Percentiles rank a stretch among this genome's conserved stretches.
Conservation (phyloP, 1,139 yeast genomes). For the Blastobotrys ciferrii region DNA sequence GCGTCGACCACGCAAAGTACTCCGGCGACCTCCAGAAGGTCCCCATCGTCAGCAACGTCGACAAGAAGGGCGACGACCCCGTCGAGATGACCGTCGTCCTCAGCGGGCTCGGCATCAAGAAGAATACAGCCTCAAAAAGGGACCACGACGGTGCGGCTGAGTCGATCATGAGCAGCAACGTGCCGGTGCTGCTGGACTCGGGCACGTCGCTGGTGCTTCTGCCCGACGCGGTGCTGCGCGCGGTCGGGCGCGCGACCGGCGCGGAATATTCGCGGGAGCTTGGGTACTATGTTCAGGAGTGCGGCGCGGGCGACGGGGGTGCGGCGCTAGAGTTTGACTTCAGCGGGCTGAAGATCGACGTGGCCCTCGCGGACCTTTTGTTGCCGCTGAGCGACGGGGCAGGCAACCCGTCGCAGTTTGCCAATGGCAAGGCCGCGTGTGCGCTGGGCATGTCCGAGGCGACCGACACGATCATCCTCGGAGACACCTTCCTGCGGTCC, state of each 20-base stretch:
- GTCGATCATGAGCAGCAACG: slow-evolving; percentile 14
- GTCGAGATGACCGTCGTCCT: slow-evolving; percentile 26
- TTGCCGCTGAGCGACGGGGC: slow-evolving; percentile 21
- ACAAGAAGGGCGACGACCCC: slow-evolving; percentile 18
- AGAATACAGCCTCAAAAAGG: too few species aligned
- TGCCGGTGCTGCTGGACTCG: slow-evolving; percentile 33
- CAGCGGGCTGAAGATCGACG: slow-evolving; percentile 32
- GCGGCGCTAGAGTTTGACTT: slow-evolving; percentile 30
- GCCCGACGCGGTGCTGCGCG: slow-evolving; percentile 24
- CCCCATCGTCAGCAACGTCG: slow-evolving; percentile 25
- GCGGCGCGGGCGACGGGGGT: slow-evolving; percentile 19
- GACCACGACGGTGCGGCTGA: slow-evolving; percentile 6
- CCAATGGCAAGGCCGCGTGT: slow-evolving; percentile 29
- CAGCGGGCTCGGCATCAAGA: slow-evolving; percentile 17
- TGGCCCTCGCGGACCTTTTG: slow-evolving; percentile 28
- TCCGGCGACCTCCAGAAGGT: slow-evolving; percentile 23
- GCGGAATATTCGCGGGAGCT: slow-evolving; percentile 21
- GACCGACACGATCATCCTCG: slow-evolving; percentile 39
- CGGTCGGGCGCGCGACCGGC: slow-evolving; percentile 26
- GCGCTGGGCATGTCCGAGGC: slow-evolving; percentile 46
- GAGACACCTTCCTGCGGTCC: slow-evolving; percentile 67
- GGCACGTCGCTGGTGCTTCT: slow-evolving; percentile 38
- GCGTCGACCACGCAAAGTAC: slow-evolving; percentile 46
- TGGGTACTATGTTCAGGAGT: slow-evolving; percentile 21
- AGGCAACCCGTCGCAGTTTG: slow-evolving; percentile 22